phyloP scores from a whole-genome alignment of 768 basidiomycete genomes.

The Amyloporia xantha region DNA sequence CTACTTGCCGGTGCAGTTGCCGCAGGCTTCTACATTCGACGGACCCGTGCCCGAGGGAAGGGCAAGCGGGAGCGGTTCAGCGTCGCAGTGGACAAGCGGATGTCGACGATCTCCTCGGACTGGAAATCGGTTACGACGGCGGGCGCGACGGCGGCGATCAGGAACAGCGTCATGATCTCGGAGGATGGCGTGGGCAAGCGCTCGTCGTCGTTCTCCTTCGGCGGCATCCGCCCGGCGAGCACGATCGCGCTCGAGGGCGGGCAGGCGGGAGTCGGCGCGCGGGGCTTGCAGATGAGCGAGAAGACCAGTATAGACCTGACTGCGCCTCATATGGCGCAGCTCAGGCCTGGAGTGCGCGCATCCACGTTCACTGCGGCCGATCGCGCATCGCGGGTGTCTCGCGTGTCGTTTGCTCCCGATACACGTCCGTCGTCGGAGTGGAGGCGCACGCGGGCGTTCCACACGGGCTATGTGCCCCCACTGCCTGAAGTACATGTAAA shows the following conservation, averaged over 20 bases:
- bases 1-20: slow-evolving; percentile 45
- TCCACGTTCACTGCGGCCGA: slow-evolving; percentile 28
- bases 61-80: slow-evolving; percentile 55
- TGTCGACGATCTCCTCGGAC: slow-evolving; percentile 73
- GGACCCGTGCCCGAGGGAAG: slow-evolving; percentile 41
- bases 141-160: slow-evolving; percentile 69
- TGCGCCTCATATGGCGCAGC: slow-evolving; percentile 31
- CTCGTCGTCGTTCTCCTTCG: slow-evolving; percentile 50
- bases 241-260: slow-evolving; percentile 40
- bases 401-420: slow-evolving; percentile 67
- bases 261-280: slow-evolving; percentile 35
- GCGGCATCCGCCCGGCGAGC: slow-evolving; percentile 41
- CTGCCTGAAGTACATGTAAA: slow-evolving; percentile 28
- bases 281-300: slow-evolving; percentile 9
- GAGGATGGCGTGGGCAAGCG: slow-evolving; percentile 28
- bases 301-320: slow-evolving; percentile 3
- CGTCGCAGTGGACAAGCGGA: slow-evolving; percentile 69
- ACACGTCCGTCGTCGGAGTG: slow-evolving; percentile 40
- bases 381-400: slow-evolving; percentile 43
- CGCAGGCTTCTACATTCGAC: slow-evolving; percentile 44
- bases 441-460: slow-evolving; percentile 39
- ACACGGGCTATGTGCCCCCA: slow-evolving; percentile 34
- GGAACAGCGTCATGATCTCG: slow-evolving; percentile 51
- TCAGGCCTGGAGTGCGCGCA: slow-evolving; percentile 50
- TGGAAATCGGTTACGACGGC: slow-evolving; percentile 69